phyloP scores from a whole-genome alignment of 177 flowering plant genomes.

The Tripterygium wilfordii region DNA sequence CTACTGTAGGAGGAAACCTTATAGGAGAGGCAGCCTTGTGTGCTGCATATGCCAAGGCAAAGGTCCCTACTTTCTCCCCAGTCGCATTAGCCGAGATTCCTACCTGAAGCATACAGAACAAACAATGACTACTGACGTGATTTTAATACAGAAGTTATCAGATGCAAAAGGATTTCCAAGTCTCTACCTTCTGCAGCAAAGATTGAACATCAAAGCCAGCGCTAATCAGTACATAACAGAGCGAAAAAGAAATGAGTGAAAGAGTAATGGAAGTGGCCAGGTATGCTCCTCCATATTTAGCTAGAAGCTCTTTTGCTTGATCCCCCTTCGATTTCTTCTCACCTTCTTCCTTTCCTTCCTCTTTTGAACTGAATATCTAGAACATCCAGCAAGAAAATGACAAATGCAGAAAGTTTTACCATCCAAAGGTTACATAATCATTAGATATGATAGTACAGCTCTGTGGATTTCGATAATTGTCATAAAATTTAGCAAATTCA shows the following conservation, averaged over 20 bases:
- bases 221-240: slow-evolving; percentile 70
- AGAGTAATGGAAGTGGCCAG: slow-evolving; percentile 91
- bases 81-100: slow-evolving; percentile 70
- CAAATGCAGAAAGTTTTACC: neutral
- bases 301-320: slow-evolving; percentile 79
- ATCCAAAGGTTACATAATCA: no score
- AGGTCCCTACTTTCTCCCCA: slow-evolving; percentile 89
- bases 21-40: slow-evolving; percentile 99
- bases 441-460: no score
- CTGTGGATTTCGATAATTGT: no score
- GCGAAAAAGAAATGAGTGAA: slow-evolving; percentile 80
- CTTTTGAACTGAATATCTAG: slow-evolving; percentile 91
- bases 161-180: no score
- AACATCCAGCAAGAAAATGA: neutral
- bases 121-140: no score
- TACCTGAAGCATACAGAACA: slow-evolving; percentile 33
- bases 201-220: slow-evolving; percentile 85
- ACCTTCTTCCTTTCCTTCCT: slow-evolving; percentile 32
- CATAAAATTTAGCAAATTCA: no score
- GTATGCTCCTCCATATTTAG: slow-evolving; percentile 97
- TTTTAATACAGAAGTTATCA: no score
- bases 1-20: slow-evolving; percentile 94
- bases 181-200: slow-evolving; percentile 78
- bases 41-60: slow-evolving; percentile 97
- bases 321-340: slow-evolving; percentile 70